Evolutionary conservation across 2,329 filamentous ascomycete species (phyloP).

Genomic region (Hypoxylon sp.): DNA sequence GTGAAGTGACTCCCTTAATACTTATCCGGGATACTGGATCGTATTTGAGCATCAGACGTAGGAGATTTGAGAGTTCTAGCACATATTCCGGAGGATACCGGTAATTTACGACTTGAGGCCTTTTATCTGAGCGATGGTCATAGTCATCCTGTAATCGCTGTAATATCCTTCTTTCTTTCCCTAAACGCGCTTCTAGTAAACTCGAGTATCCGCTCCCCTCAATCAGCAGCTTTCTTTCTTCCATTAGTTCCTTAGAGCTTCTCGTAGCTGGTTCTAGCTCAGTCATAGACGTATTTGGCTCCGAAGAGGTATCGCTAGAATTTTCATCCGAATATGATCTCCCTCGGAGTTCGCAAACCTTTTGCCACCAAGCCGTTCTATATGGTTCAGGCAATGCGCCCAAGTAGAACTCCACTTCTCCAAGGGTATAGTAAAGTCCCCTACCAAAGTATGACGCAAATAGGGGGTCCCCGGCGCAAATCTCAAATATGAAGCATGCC

Average conservation of each 20-base stretch:
- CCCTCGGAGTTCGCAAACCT: background rate
- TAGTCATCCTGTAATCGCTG: background rate
- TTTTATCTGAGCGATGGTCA: no score
- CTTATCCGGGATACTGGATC: slow-evolving; percentile 16
- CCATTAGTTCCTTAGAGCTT: background rate
- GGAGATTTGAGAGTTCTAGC: slow-evolving; percentile 13
- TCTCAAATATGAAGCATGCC: slow-evolving; percentile 34
- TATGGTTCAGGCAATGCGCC: slow-evolving; percentile 17
- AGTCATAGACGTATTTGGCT: background rate
- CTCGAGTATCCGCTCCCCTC: slow-evolving; percentile 11
- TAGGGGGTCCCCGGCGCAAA: slow-evolving; percentile 9
- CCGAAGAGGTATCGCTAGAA: background rate
- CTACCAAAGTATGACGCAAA: background rate
- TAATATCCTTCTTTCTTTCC: background rate
- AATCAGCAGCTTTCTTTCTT: background rate
- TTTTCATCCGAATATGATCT: background rate
- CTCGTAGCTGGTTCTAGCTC: background rate
- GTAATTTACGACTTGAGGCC: background rate
- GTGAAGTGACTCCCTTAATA: slow-evolving; percentile 6
- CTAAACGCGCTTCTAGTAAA: slow-evolving; percentile 16
- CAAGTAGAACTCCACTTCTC: slow-evolving; percentile 15
- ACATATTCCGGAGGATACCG: slow-evolving; percentile 10
- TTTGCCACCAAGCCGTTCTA: background rate
- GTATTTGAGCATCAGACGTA: slow-evolving; percentile 26
- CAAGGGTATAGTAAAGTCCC: background rate